Percentiles rank a stretch among this genome's conserved stretches.
These are phyloP conservation scores for Entomortierella chlamydospora DNA, from an alignment of 192 early-diverging fungal genomes.

Conservation along the genomic window DNA sequence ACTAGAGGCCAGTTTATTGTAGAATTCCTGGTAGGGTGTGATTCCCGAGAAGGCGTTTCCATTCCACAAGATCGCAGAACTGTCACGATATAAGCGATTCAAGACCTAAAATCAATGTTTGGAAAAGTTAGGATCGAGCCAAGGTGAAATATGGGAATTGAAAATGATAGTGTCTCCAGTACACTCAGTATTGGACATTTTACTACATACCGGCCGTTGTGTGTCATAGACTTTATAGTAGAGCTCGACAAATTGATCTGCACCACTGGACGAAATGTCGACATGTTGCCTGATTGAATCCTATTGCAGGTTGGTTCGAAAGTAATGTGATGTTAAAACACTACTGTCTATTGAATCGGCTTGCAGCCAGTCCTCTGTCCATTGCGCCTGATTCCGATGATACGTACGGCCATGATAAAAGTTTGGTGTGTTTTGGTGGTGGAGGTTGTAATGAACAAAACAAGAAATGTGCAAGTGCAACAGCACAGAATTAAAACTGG, in stretches of 20 bases:
- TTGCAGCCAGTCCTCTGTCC: neutral
- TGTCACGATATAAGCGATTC: slow-evolving; percentile 59
- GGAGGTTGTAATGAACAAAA: neutral
- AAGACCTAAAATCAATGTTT: slow-evolving; percentile 15
- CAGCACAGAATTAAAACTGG: neutral
- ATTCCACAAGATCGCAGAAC: slow-evolving; percentile 67
- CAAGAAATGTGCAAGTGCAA: neutral
- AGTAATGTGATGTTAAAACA: neutral
- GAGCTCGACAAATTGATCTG: slow-evolving; percentile 63
- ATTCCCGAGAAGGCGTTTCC: slow-evolving; percentile 62
- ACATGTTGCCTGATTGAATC: slow-evolving; percentile 41
- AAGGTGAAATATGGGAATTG: too few species aligned
- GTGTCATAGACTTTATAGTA: slow-evolving; percentile 60
- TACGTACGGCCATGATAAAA: neutral
- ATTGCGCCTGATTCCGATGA: neutral
- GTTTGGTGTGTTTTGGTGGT: too few species aligned
- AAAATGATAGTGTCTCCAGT: too few species aligned
- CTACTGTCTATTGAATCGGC: too few species aligned
- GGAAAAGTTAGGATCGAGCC: neutral
- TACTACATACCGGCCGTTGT: slow-evolving; percentile 53
- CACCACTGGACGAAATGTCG: slow-evolving; percentile 52
- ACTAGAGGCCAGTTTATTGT: slow-evolving; percentile 50
- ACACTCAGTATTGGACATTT: too few species aligned
- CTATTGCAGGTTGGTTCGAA: slow-evolving; percentile 5
- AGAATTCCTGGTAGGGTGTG: slow-evolving; percentile 58